Evolutionary conservation across 2,329 filamentous ascomycete species (phyloP).

Genomic region (Teratosphaeria gauchensis): DNA sequence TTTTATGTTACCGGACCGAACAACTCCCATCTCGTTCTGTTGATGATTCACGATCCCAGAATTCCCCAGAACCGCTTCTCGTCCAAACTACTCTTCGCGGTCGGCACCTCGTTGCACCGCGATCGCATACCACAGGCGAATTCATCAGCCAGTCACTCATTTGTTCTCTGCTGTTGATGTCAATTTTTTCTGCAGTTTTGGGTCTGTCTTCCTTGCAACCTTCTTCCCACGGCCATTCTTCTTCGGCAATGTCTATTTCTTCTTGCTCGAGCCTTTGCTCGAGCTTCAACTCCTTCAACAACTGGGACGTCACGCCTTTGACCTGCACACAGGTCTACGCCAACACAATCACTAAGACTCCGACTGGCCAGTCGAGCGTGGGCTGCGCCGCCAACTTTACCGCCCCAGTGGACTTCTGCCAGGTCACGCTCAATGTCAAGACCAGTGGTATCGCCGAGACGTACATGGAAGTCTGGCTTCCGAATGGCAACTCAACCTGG

Average conservation of each 20-base stretch:
- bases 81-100: not conserved
- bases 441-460: slow-evolving; percentile 32
- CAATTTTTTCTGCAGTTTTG: not conserved
- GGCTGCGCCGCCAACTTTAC: slow-evolving; percentile 16
- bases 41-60: not conserved
- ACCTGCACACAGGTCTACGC: slow-evolving; percentile 1
- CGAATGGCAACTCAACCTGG: slow-evolving; percentile 19
- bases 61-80: not conserved
- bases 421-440: slow-evolving; percentile 31
- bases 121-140: not conserved
- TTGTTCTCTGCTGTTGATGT: not conserved
- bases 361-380: slow-evolving; percentile 13
- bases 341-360: not conserved
- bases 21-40: not conserved
- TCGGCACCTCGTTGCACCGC: not conserved
- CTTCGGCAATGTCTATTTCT: not conserved
- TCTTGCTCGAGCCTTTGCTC: slow-evolving; percentile 1
- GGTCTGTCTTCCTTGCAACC: not conserved
- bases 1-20: not conserved
- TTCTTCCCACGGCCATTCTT: not conserved
- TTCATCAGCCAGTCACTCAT: not conserved
- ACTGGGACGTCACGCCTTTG: not conserved
- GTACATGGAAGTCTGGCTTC: slow-evolving; percentile 38
- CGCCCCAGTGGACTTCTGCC: slow-evolving; percentile 29
- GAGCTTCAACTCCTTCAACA: not conserved